Percentiles rank a stretch among this genome's conserved stretches.
These are phyloP conservation scores for Basipetospora chlamydospora DNA, from an alignment of 2,329 filamentous ascomycete genomes.

Conservation along the genomic window DNA sequence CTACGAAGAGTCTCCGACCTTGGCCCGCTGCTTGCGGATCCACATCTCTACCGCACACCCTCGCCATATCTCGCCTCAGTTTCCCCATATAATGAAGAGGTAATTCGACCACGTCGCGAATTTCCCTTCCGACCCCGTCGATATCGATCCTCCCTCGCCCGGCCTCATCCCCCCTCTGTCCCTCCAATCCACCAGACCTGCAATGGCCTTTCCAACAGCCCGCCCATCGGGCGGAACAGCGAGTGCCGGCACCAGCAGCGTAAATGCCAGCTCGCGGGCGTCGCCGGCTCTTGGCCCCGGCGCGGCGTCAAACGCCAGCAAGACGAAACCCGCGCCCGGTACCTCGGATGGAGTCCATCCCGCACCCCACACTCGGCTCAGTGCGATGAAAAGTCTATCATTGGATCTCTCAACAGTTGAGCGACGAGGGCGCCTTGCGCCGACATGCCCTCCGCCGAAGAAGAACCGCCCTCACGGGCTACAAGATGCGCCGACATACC, in stretches of 20 bases:
- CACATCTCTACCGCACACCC: no score
- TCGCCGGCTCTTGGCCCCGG: constrained; percentile 30
- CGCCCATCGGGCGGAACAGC: constrained; percentile 22
- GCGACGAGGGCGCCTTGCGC: constrained; percentile 68
- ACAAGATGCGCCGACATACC: constrained; percentile 78
- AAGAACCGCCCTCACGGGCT: constrained; percentile 71
- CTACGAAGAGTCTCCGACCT: no score
- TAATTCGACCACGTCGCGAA: no score
- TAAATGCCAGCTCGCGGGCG: constrained; percentile 35
- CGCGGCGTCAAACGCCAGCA: background rate
- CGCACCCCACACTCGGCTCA: constrained; percentile 32
- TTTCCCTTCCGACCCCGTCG: no score
- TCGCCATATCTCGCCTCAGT: no score
- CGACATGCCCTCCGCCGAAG: constrained; percentile 62
- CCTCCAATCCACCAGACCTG: no score
- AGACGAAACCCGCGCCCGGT: constrained; percentile 16
- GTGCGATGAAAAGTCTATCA: constrained; percentile 42
- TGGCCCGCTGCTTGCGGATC: no score
- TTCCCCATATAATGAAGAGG: no score
- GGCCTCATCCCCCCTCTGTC: background rate
- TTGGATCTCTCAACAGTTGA: constrained; percentile 84
- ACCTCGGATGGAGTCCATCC: constrained; percentile 40
- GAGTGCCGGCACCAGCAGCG: constrained; percentile 22
- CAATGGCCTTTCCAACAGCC: constrained; percentile 9
- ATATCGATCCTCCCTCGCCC: no score